Evolutionary conservation across 805 yeast genomes (phyloP).

Genomic region (Wickerhamomyces hampshirensis): DNA sequence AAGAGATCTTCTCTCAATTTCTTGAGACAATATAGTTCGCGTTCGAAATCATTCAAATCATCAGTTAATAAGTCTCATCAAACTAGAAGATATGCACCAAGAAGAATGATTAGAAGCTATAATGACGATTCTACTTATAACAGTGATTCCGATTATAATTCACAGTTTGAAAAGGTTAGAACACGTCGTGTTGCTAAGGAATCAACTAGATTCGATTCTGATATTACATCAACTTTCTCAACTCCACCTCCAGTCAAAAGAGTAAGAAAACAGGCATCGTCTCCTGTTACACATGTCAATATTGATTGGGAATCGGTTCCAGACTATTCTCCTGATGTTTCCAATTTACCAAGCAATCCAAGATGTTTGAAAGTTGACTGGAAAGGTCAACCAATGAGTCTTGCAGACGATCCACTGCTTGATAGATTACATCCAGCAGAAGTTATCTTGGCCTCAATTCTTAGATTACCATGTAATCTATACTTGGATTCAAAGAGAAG

Average conservation of each 20-base stretch:
- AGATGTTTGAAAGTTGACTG: slow-evolving; percentile 86
- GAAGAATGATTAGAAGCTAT: slow-evolving; percentile 15
- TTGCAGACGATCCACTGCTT: slow-evolving; percentile 69
- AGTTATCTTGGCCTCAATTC: slow-evolving; percentile 74
- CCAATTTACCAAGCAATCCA: slow-evolving; percentile 61
- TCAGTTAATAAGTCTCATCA: slow-evolving; percentile 7
- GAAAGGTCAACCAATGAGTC: slow-evolving; percentile 98
- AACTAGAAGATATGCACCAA: slow-evolving; percentile 23
- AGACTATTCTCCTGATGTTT: slow-evolving; percentile 73
- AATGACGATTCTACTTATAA: slow-evolving; percentile 26
- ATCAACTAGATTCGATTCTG: slow-evolving; percentile 25
- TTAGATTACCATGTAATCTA: slow-evolving; percentile 82
- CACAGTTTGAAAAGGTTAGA: slow-evolving; percentile 46
- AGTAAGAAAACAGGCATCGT: slow-evolving; percentile 34
- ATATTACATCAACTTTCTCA: slow-evolving; percentile 25
- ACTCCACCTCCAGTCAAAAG: slow-evolving; percentile 31
- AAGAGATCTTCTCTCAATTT: slow-evolving; percentile 47
- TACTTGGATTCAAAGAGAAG: slow-evolving; percentile 82
- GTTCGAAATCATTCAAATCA: slow-evolving; percentile 23
- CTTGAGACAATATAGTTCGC: slow-evolving; percentile 41
- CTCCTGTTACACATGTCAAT: slow-evolving; percentile 42
- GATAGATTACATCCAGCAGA: slow-evolving; percentile 88
- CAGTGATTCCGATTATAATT: slow-evolving; percentile 26
- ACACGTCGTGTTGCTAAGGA: slow-evolving; percentile 53
- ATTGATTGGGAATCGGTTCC: slow-evolving; percentile 67